Base-by-base conservation (phyloP, 1,139 yeast species). In the Debaryomycetaceae sp. region DNA sequence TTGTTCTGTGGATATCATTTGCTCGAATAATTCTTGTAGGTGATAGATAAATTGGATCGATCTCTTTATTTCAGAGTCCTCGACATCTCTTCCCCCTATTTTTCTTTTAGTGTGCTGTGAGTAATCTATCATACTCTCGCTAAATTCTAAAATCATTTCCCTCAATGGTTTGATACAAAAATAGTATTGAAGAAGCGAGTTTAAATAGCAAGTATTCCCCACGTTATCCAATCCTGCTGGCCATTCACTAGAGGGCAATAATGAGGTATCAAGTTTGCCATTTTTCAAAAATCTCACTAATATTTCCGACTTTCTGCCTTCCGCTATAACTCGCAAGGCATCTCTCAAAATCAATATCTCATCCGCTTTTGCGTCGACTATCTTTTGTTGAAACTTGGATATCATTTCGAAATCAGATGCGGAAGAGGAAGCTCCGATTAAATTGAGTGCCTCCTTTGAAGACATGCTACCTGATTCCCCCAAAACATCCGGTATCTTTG, bases 161-260 rank as follows among this genome's bases (percentile, higher is more conserved):
- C 98, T 75, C 40, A 93, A 69, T 0, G 97, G 97, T 44, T 81
- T 80, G 42, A 93, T 81, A 8, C 91, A 86, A 65, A 89, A 93
- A 60, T 89, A 91, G 57, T 85, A 93, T 59, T 93, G 99, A 33
- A 93, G 68, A 43, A 93, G 72, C 0, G 97, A 90, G 59, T 93
- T 93, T 59, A 93, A 73, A 55, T 93, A 93, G 63, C 99, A 93
- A 0, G 99, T 91, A 59, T 93, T 93, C 33, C 99, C 98, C 53
- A 90, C 90, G 58, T 93, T 93, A 62, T 86, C 88, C 58, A 93
- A 74, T 0, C 98, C 99, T 5, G 90, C 88, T 0, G 98, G 98
- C 81, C 90, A 82, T 42, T 81, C 78, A 35, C 78, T 83, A 0
- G 82, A 72, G 1, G 89, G 85, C 27, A 86, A 63, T 20, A 81